Percentiles rank a stretch among this genome's conserved stretches.
Conservation (phyloP, 179 eudicot genomes). For the Silene coronaria region DNA sequence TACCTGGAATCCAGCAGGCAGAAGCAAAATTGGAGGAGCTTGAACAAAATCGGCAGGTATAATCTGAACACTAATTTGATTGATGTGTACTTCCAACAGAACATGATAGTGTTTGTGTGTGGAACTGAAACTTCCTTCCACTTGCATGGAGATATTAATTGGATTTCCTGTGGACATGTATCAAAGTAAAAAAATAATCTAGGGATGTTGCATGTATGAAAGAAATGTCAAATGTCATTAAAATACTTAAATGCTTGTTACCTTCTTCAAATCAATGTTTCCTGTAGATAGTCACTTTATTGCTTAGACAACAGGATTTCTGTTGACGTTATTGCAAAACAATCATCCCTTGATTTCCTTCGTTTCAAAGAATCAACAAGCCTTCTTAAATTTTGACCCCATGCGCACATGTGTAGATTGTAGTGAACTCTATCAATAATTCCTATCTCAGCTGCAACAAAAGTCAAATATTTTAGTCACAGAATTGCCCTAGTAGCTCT, state of each 20-base stretch:
- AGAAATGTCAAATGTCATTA: too few relatives aligned
- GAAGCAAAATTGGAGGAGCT: conserved; percentile 53
- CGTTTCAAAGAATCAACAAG: background rate
- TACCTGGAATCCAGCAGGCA: conserved; percentile 48
- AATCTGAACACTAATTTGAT: conserved; percentile 7
- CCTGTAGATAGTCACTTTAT: too few relatives aligned
- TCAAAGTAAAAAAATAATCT: too few relatives aligned
- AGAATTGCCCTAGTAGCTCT: background rate
- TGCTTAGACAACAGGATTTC: background rate
- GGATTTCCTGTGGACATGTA: background rate
- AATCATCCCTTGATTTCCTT: background rate
- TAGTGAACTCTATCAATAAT: background rate
- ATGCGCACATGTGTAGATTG: background rate
- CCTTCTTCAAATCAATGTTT: too few relatives aligned
- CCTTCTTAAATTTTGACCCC: background rate
- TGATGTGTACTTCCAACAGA: conserved; percentile 5
- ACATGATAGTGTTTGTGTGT: background rate
- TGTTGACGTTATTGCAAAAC: background rate
- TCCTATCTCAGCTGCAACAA: background rate
- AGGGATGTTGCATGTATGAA: background rate
- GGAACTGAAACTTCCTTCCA: background rate
- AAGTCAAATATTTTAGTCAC: background rate
- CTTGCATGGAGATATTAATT: background rate
- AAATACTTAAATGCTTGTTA: background rate
- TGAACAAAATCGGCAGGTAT: conserved; percentile 56